Conservation (phyloP, 768 basidiomycete species). For the Russula earlei region DNA sequence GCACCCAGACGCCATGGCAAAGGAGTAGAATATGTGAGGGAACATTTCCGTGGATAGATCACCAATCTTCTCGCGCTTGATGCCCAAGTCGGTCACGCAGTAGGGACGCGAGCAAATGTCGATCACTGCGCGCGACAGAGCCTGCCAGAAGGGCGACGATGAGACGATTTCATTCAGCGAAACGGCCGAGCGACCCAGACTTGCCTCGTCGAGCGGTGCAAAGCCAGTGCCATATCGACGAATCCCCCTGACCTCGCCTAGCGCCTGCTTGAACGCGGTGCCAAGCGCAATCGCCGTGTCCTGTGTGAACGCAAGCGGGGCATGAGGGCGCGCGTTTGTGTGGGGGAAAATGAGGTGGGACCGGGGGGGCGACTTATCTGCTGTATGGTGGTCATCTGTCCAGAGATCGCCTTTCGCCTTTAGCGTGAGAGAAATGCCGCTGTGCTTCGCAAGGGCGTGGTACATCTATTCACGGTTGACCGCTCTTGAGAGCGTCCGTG, state of each 20-base stretch:
- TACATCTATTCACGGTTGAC: conserved; percentile 64
- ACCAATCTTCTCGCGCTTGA: conserved; percentile 87
- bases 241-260: conserved; percentile 93
- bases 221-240: conserved; percentile 92
- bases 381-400: conserved; percentile 98
- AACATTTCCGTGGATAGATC: conserved; percentile 97
- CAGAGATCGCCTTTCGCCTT: conserved; percentile 91
- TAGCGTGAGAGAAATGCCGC: conserved; percentile 85
- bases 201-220: conserved; percentile 93
- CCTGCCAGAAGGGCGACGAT: conserved; percentile 37
- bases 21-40: conserved; percentile 94
- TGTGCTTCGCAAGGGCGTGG: conserved; percentile 92
- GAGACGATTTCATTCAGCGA: background rate
- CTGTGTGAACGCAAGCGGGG: conserved; percentile 40
- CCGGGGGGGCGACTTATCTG: conserved; percentile 66
- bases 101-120: conserved; percentile 97
- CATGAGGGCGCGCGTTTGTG: conserved; percentile 9
- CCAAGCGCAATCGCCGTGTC: conserved; percentile 83
- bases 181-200: conserved; percentile 10
- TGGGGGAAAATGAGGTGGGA: background rate
- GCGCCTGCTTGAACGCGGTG: conserved; percentile 85
- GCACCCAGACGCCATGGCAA: conserved; percentile 90
- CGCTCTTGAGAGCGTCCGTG: no score
- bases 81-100: conserved; percentile 85
- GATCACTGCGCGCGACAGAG: conserved; percentile 90